These are phyloP conservation scores for Pseudodiploospora longispora DNA, from an alignment of 2,329 filamentous ascomycete species.

Conservation along the genomic window DNA sequence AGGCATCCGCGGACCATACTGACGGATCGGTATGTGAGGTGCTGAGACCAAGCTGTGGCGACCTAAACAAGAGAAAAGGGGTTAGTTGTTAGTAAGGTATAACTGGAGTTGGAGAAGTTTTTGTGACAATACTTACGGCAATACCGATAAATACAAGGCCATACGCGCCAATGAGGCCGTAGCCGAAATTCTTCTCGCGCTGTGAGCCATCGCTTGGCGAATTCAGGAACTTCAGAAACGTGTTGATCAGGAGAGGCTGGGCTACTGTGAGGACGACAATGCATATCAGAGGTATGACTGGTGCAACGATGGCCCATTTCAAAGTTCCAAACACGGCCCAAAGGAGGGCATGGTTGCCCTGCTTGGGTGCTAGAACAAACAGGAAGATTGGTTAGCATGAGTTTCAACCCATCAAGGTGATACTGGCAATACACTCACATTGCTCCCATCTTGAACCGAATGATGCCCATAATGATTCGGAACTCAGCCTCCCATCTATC, in stretches of 20 bases:
- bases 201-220: slow-evolving; percentile 18
- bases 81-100: slow-evolving; percentile 10
- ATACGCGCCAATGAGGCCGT: slow-evolving; percentile 34
- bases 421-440: no score
- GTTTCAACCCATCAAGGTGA: slow-evolving; percentile 17
- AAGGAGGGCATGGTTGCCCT: no score
- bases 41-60: slow-evolving; percentile 1
- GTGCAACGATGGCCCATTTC: no score
- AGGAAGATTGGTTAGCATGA: slow-evolving; percentile 1
- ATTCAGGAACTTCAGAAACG: slow-evolving; percentile 21
- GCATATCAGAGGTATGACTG: no score
- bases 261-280: no score
- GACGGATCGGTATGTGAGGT: slow-evolving; percentile 18
- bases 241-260: slow-evolving; percentile 35
- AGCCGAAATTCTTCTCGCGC: slow-evolving; percentile 20
- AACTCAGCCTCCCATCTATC: slow-evolving; percentile 19
- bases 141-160: slow-evolving; percentile 32
- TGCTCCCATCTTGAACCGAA: no score
- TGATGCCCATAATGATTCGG: slow-evolving; percentile 10
- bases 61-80: no score
- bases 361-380: no score
- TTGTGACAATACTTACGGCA: slow-evolving; percentile 20
- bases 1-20: slow-evolving; percentile 21
- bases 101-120: slow-evolving; percentile 29
- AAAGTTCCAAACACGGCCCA: no score